Evolutionary conservation across 1,139 yeast genomes (phyloP).

Genomic region (Kodamaea sp.): DNA sequence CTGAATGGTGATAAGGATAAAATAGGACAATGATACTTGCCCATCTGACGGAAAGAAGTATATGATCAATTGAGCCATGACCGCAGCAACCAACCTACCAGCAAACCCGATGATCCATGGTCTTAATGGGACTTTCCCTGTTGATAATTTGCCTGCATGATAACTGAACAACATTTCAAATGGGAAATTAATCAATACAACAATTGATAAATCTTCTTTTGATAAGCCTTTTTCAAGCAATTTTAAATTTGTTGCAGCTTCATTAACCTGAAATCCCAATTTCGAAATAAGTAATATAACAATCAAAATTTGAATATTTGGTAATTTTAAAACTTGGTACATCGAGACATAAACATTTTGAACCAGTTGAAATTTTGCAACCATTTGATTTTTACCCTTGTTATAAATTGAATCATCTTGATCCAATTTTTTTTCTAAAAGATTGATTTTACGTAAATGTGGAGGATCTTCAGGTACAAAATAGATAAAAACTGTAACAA

Average conservation of each 20-base stretch:
- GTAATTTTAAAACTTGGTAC: conserved; percentile 69
- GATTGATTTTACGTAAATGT: conserved; percentile 36
- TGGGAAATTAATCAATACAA: conserved; percentile 93
- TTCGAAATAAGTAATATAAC: conserved; percentile 75
- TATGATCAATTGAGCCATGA: conserved; percentile 71
- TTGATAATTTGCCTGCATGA: conserved; percentile 94
- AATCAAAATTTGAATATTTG: conserved; percentile 74
- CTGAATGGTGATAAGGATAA: conserved; percentile 68
- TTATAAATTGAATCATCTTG: conserved; percentile 26
- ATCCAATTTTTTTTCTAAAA: conserved; percentile 24
- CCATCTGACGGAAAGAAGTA: conserved; percentile 64
- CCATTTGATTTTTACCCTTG: conserved; percentile 16
- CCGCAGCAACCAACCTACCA: conserved; percentile 79
- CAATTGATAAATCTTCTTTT: conserved; percentile 88
- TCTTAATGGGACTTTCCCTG: conserved; percentile 62
- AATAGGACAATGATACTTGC: conserved; percentile 48
- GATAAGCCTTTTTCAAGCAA: conserved; percentile 90
- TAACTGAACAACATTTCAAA: conserved; percentile 93
- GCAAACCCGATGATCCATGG: conserved; percentile 91
- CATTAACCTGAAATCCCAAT: conserved; percentile 93
- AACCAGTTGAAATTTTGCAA: conserved; percentile 16
- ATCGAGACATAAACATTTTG: conserved; percentile 65
- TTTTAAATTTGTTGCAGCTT: conserved; percentile 90
- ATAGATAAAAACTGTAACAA: conserved; percentile 61
- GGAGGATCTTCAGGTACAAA: conserved; percentile 67